Percentiles rank a stretch among this genome's conserved stretches.
Conservation (phyloP, 2,329 filamentous ascomycete species). For the Elsinoe perseae region DNA sequence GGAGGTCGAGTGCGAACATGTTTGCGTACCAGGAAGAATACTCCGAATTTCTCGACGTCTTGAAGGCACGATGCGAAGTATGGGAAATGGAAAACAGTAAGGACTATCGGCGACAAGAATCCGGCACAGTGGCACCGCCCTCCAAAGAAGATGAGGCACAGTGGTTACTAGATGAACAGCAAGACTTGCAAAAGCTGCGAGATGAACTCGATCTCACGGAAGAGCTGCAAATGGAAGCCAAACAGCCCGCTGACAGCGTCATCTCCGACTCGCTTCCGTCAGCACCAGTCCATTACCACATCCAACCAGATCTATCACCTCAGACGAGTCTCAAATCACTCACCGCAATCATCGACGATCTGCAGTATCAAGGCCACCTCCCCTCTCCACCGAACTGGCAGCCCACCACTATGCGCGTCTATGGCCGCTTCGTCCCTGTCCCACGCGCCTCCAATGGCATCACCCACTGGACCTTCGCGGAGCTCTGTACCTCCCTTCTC, state of each 20-base stretch:
- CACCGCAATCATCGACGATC: constrained; percentile 3
- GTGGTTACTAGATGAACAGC: constrained; percentile 24
- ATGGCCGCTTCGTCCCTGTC: constrained; percentile 56
- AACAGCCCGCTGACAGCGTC: constrained; percentile 5
- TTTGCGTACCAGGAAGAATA: constrained; percentile 63
- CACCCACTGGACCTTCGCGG: constrained; percentile 58
- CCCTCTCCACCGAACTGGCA: constrained; percentile 35
- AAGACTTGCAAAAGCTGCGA: constrained; percentile 21
- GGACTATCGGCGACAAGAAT: constrained; percentile 59
- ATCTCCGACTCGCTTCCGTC: neutral
- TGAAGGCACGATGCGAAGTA: constrained; percentile 71
- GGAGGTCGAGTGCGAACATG: constrained; percentile 40
- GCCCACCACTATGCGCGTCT: constrained; percentile 44
- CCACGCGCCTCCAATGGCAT: constrained; percentile 51
- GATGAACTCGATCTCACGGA: constrained; percentile 13
- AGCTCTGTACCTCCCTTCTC: constrained; percentile 57
- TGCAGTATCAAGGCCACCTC: constrained; percentile 12
- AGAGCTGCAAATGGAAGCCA: neutral
- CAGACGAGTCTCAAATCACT: constrained; percentile 6
- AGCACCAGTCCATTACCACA: constrained; percentile 20
- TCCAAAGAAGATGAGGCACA: constrained; percentile 19
- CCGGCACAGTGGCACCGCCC: constrained; percentile 25
- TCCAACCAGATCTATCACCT: constrained; percentile 16
- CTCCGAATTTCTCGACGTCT: constrained; percentile 63
- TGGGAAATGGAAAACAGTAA: constrained; percentile 73